Base-by-base conservation (phyloP, 2,329 filamentous ascomycete species). In the Diaporthe sp. region DNA sequence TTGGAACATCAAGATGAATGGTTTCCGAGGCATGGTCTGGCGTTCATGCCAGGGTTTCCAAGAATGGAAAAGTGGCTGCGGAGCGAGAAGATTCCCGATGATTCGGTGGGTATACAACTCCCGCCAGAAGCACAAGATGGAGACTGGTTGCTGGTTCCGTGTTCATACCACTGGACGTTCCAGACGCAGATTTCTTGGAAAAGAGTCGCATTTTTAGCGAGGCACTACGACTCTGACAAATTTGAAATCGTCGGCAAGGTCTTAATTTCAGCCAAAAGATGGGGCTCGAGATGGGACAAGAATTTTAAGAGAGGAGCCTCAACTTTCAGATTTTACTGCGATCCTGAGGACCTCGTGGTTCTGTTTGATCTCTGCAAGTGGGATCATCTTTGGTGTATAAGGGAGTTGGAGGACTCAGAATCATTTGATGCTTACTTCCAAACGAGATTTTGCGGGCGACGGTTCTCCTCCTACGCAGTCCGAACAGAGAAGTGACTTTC, bases 211-310 rank as follows among this genome's bases (percentile, higher is more conserved):
- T 60, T 60, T 13, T 5, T 60, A 42, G 57, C 57, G 34, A 39
- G 57, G 8, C 20, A 25, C 6, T 13, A n/a, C 22, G 34, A 39
- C 22, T 8, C 2, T 39, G 34, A 7, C 5, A 60, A 39, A 39
- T 60, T 39, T 25, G 57, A 60, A n/a, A 37, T 60, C 22, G 22
- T 60, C 6, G 57, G 57, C 57, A 60, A 60, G 34, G 57, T 39
- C 22, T 4, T 60, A 1, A 39, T 60, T 8, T 60, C 57, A 49
- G 17, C 20, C 44, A 49, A 22, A 39, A 39, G 5, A 39, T 39
- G 34, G 57, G 4, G 15, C 2, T 39, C 31, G 25, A 39, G 15
- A 25, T 39, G 57, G 34, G 34, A 9, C 22, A 60, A 60, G 22
- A n/a, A 6, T 20, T n/a, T 60, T 25, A 3, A 39, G 2, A 25